Percentiles rank a stretch among this genome's conserved stretches.
phyloP scores from a whole-genome alignment of 2,329 filamentous ascomycete species.

The Dactylellina drechsleri region DNA sequence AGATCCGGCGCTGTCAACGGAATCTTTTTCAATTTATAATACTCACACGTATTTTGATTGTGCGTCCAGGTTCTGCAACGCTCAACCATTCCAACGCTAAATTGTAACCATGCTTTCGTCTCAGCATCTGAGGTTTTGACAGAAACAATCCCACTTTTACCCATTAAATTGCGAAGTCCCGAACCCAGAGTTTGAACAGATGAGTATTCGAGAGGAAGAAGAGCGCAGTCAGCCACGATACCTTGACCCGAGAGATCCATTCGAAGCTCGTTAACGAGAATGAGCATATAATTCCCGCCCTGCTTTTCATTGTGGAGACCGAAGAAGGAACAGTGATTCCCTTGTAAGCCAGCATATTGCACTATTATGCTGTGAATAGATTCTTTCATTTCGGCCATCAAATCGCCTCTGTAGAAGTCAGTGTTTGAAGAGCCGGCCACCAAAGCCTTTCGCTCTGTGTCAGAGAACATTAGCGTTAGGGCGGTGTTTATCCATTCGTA shows the following conservation, averaged over 20 bases:
- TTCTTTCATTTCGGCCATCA: slow-evolving; percentile 57
- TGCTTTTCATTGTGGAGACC: slow-evolving; percentile 40
- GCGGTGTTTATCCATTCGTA: slow-evolving; percentile 42
- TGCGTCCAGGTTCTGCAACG: slow-evolving; percentile 31
- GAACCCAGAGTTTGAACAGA: slow-evolving; percentile 67
- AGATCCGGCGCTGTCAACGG: slow-evolving; percentile 17
- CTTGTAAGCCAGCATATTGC: slow-evolving; percentile 52
- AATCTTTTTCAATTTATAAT: slow-evolving; percentile 13
- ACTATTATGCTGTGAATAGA: slow-evolving; percentile 56
- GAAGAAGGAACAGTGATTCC: slow-evolving; percentile 42
- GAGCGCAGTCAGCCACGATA: slow-evolving; percentile 71
- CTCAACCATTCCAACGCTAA: slow-evolving; percentile 28
- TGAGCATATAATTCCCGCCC: slow-evolving; percentile 58
- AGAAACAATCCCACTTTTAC: slow-evolving; percentile 68
- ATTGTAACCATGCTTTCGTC: slow-evolving; percentile 60
- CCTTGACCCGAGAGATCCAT: slow-evolving; percentile 68
- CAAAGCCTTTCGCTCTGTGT: slow-evolving; percentile 50
- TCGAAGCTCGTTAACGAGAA: slow-evolving; percentile 67
- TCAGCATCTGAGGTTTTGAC: slow-evolving; percentile 66
- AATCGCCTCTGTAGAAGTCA: slow-evolving; percentile 18
- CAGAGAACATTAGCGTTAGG: slow-evolving; percentile 53
- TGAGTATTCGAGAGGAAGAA: slow-evolving; percentile 73
- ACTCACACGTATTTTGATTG: slow-evolving; percentile 26
- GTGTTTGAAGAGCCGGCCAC: neutral
- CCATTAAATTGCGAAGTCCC: slow-evolving; percentile 66